Conservation (phyloP, 1,139 yeast genomes). For the Magnusiomyces paraingens region DNA sequence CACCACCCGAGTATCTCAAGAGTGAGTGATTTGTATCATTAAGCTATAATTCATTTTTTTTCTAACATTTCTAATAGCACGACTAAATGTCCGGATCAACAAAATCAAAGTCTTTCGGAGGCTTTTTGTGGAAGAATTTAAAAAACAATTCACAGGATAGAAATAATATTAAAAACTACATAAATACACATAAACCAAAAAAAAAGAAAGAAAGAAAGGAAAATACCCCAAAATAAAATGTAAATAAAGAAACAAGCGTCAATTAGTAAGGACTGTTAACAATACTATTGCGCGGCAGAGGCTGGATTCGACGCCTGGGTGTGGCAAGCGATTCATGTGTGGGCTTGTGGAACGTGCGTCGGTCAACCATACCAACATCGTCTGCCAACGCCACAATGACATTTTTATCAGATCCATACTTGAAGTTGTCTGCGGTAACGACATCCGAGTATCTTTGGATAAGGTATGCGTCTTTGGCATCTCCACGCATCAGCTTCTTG, state of each 20-base stretch:
- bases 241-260: not conserved
- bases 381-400: constrained; percentile 65
- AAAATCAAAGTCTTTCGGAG: constrained; percentile 13
- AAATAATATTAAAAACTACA: not conserved
- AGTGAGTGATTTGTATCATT: constrained; percentile 1
- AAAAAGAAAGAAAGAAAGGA: not conserved
- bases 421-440: constrained; percentile 73
- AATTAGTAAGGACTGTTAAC: constrained; percentile 31
- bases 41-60: not conserved
- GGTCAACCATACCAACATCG: constrained; percentile 62
- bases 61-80: constrained; percentile 5
- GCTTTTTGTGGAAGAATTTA: constrained; percentile 15
- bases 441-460: constrained; percentile 57
- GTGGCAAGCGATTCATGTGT: constrained; percentile 42
- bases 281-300: constrained; percentile 28
- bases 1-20: constrained; percentile 11
- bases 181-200: not conserved
- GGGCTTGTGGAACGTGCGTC: constrained; percentile 52
- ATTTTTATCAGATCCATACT: constrained; percentile 62
- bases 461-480: constrained; percentile 46
- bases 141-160: constrained; percentile 15
- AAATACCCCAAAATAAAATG: not conserved
- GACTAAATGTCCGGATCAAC: constrained; percentile 7
- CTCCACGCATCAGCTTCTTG: constrained; percentile 49
- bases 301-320: constrained; percentile 25